Evolutionary conservation across 2,329 filamentous ascomycete genomes (phyloP).

Genomic region (Claviceps digitariae): DNA sequence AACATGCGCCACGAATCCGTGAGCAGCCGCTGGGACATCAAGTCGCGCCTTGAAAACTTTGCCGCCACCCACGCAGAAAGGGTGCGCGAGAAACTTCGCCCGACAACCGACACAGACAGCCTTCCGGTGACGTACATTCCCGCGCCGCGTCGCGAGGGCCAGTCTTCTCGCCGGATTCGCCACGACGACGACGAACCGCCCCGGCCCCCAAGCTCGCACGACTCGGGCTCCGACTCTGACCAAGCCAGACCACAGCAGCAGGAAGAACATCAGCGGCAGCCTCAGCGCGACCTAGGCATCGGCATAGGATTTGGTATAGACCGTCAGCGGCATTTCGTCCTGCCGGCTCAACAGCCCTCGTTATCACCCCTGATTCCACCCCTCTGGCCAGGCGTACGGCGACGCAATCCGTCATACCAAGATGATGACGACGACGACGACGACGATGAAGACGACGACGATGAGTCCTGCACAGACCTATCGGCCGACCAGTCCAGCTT

Average conservation of each 20-base stretch:
- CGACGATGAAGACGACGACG: slow-evolving; percentile 11
- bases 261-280: slow-evolving; percentile 5
- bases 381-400: slow-evolving; percentile 28
- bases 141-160: slow-evolving; percentile 44
- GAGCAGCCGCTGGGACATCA: slow-evolving; percentile 39
- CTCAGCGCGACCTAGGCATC: slow-evolving; percentile 1
- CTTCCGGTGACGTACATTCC: slow-evolving; percentile 48
- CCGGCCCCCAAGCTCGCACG: slow-evolving; percentile 4
- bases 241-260: neutral
- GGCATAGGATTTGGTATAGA: neutral
- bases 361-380: slow-evolving; percentile 23
- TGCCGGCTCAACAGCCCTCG: slow-evolving; percentile 12
- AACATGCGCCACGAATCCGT: slow-evolving; percentile 9
- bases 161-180: slow-evolving; percentile 40
- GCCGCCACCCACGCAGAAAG: slow-evolving; percentile 47
- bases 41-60: slow-evolving; percentile 45
- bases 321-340: neutral
- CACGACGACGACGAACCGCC: slow-evolving; percentile 39
- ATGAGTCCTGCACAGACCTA: slow-evolving; percentile 14
- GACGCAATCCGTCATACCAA: slow-evolving; percentile 17
- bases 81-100: slow-evolving; percentile 40
- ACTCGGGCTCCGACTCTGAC: neutral
- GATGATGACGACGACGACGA: slow-evolving; percentile 15
- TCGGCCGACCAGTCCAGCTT: slow-evolving; percentile 11
- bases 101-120: slow-evolving; percentile 38